Conservation (phyloP, 305 asterid genomes). For the Fraxinus nigra region DNA sequence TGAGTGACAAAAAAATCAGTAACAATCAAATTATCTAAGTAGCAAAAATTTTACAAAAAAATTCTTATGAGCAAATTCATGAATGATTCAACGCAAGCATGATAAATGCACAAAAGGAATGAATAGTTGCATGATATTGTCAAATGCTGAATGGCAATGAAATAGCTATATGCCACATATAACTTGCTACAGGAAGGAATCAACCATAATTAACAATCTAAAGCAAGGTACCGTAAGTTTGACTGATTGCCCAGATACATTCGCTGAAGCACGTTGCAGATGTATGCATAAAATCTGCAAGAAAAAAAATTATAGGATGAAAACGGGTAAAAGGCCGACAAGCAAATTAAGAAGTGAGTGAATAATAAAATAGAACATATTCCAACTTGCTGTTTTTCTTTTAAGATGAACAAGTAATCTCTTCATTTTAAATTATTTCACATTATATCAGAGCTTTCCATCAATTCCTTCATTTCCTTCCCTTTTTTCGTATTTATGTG, state of each 20-base stretch:
- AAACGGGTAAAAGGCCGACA: not conserved
- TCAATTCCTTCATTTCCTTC: not conserved
- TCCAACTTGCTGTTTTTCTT: not conserved
- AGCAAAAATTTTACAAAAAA: not conserved
- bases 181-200: not conserved
- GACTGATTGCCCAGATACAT: conserved; percentile 62
- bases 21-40: not conserved
- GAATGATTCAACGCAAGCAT: not conserved
- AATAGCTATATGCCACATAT: not conserved
- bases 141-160: not conserved
- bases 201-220: not conserved
- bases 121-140: conserved; percentile 3
- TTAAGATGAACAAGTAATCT: not conserved
- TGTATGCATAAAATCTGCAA: conserved; percentile 88
- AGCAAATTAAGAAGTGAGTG: not conserved
- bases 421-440: not conserved
- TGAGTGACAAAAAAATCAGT: not conserved
- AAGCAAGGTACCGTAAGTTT: conserved; percentile 64
- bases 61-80: not conserved
- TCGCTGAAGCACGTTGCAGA: conserved; percentile 84
- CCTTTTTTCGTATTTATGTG: not conserved
- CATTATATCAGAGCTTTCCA: not conserved
- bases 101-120: conserved; percentile 16
- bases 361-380: not conserved
- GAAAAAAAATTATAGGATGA: conserved; percentile 22